Evolutionary conservation across 441 rosid genomes (phyloP).

Genomic region (Corymbia calophylla): DNA sequence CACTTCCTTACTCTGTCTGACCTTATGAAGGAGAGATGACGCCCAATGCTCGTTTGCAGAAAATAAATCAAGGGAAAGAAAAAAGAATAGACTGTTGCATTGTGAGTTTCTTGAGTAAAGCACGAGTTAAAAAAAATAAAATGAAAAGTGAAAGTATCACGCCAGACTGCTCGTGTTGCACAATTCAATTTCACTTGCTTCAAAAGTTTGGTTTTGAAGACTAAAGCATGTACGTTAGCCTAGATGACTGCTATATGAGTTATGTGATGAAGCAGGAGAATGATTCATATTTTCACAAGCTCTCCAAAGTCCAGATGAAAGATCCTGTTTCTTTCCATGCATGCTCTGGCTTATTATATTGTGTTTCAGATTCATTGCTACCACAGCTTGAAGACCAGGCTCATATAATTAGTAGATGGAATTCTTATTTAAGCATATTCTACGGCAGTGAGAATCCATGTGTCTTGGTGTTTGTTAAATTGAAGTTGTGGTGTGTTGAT

Average conservation of each 20-base stretch:
- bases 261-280: background rate
- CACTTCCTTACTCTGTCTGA: background rate
- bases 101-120: background rate
- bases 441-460: background rate
- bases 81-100: background rate
- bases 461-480: background rate
- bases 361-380: background rate
- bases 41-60: background rate
- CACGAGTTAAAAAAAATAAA: background rate
- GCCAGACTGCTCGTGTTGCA: background rate
- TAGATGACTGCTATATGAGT: background rate
- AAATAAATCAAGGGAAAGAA: background rate
- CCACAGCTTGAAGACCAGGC: background rate
- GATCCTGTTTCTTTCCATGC: background rate
- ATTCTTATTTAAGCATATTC: background rate
- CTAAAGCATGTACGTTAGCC: background rate
- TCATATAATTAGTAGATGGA: background rate
- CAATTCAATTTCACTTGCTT: background rate
- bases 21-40: background rate
- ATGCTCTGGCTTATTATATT: background rate
- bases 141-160: background rate
- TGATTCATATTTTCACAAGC: background rate
- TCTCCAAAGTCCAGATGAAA: background rate
- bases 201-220: background rate
- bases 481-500: background rate